Evolutionary conservation across 1,284 basidiomycete species (phyloP), one percentile per base, ranked within the genome.

Genomic region (Marasmius tenuissimus): DNA sequence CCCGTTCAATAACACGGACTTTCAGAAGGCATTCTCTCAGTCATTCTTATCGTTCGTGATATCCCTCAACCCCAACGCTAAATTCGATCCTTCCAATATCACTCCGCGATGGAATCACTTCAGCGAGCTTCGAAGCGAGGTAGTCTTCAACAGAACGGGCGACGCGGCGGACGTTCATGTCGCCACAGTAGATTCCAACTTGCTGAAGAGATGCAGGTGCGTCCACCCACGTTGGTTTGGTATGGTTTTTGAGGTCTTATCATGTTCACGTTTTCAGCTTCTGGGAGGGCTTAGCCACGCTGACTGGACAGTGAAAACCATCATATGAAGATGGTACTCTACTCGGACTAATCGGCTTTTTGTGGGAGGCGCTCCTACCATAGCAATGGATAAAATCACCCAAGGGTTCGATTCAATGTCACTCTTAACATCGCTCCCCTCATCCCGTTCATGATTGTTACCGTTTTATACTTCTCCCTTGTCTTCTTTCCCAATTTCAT

Each of bases 21-120:
- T 82, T 65, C 63, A 70, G 57, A 72, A 72, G 38, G 73, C 78
- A 5, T 81, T 81, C 58, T 66, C 75, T 4, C 71, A 76, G 56
- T 72, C 74, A 0, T 82, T 80, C 65, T 76, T 14, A 14, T 68
- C 75, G 52, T 75, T 81, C 53, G 75, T 66, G 0, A 65, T 73
- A 48, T 68, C 71, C 0, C 65, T 71, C 22, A 67, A 80, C 61
- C 76, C 79, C 2, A 80, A 80, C 57, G 55, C 66, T 20, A 78
- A 80, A 59, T 62, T 68, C 22, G 61, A 70, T 61, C 57, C 66
- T 0, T 58, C 68, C 2, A 72, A 69, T 34, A 71, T 74, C 55
- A 74, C 73, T 3, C 73, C 75, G 3, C 9, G 49, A 4, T 77
- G 74, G 75, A 58, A 60, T 10, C 54, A 48, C 20, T 77, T 68